A percentile compares a stretch with the other conserved stretches of the same genome.
phyloP scores from a whole-genome alignment of 2,329 filamentous ascomycete genomes.

The Stemphylium lycopersici region DNA sequence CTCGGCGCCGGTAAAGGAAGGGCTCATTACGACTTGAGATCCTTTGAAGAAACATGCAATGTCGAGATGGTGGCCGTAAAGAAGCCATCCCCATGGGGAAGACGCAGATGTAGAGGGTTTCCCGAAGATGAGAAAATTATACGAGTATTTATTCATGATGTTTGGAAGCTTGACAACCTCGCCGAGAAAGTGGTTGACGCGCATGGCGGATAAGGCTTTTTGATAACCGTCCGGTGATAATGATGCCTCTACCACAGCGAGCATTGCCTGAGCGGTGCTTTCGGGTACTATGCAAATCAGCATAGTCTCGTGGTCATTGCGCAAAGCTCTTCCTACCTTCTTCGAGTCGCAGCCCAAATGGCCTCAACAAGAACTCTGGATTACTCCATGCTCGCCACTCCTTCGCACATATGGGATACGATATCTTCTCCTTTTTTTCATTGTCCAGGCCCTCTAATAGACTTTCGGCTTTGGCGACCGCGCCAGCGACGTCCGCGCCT shows the following conservation, averaged over 20 bases:
- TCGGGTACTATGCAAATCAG: conserved; percentile 34
- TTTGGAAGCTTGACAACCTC: conserved; percentile 65
- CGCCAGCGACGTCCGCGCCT: conserved; percentile 63
- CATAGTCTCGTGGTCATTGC: not conserved
- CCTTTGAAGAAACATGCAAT: conserved; percentile 72
- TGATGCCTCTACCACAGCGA: conserved; percentile 62
- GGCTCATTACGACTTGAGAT: conserved; percentile 70
- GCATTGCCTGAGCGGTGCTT: conserved; percentile 50
- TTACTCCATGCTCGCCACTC: conserved; percentile 77
- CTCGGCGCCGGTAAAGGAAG: conserved; percentile 81
- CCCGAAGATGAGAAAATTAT: conserved; percentile 77
- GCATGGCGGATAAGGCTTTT: conserved; percentile 73
- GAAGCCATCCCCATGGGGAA: conserved; percentile 72
- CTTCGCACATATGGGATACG: conserved; percentile 70
- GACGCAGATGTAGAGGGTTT: conserved; percentile 58
- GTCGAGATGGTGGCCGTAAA: conserved; percentile 82
- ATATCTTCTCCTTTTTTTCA: conserved; percentile 57
- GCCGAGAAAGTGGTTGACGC: conserved; percentile 76
- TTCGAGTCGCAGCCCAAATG: conserved; percentile 74
- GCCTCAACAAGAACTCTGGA: conserved; percentile 72
- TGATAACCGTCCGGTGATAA: conserved; percentile 73
- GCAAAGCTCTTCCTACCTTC: conserved; percentile 49
- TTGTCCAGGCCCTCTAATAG: conserved; percentile 57
- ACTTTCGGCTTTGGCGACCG: conserved; percentile 59
- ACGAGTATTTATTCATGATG: conserved; percentile 76